Evolutionary conservation across 345 rosid species (phyloP).

Genomic region (Sisymbrium altissimum): DNA sequence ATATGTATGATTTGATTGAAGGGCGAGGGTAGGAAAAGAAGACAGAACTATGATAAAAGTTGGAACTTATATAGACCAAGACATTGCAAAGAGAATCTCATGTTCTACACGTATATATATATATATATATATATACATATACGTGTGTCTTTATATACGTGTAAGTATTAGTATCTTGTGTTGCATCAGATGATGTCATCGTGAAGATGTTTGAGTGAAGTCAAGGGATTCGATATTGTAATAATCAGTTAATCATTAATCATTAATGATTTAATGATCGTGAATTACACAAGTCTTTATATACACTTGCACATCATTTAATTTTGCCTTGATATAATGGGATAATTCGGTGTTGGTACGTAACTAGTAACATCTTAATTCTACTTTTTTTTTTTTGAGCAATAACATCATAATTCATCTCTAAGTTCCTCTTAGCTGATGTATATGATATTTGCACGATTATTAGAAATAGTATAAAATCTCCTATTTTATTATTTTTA

Average conservation of each 20-base stretch:
- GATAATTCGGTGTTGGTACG: background rate
- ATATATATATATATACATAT: background rate
- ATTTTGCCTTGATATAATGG: background rate
- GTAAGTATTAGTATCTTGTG: slow-evolving; percentile 20
- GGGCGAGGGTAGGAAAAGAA: slow-evolving; percentile 13
- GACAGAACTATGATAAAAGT: background rate
- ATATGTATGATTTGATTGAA: background rate
- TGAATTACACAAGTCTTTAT: slow-evolving; percentile 15
- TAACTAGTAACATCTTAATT: background rate
- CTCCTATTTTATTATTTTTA: background rate
- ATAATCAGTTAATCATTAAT: slow-evolving; percentile 23
- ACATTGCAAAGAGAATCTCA: slow-evolving; percentile 36
- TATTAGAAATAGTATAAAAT: background rate
- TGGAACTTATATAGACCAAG: slow-evolving; percentile 21
- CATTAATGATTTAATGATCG: slow-evolving; percentile 3
- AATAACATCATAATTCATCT: background rate
- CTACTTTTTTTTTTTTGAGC: background rate
- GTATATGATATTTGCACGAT: background rate
- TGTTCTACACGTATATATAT: slow-evolving; percentile 21
- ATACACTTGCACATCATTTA: slow-evolving; percentile 8
- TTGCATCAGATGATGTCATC: slow-evolving; percentile 45
- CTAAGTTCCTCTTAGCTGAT: background rate
- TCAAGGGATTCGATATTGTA: slow-evolving; percentile 36
- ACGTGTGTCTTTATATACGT: background rate
- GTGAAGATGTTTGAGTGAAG: slow-evolving; percentile 45